phyloP scores from a whole-genome alignment of 306 rosid genomes.

The Vicia faba region DNA sequence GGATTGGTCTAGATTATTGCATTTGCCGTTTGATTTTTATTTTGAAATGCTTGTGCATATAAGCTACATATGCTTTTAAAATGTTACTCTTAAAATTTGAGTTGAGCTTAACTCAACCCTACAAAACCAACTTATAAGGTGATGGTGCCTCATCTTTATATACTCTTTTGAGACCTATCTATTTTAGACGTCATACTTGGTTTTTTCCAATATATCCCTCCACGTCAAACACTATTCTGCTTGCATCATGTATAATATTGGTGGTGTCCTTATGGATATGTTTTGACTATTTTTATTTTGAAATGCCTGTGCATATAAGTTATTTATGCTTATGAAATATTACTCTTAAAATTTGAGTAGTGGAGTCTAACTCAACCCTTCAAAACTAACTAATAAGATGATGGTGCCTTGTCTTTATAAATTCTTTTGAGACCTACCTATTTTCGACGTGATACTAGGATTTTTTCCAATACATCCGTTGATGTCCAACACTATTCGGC shows the following conservation, averaged over 20 bases:
- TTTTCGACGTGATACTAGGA: background rate
- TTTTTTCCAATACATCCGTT: background rate
- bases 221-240: background rate
- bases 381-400: no score
- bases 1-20: slow-evolving; percentile 14
- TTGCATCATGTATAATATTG: background rate
- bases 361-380: no score
- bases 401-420: no score
- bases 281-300: background rate
- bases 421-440: background rate
- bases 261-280: background rate
- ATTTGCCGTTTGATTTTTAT: slow-evolving; percentile 1
- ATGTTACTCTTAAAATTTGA: background rate
- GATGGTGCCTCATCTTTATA: background rate
- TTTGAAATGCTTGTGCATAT: slow-evolving; percentile 19
- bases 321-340: slow-evolving; percentile 10
- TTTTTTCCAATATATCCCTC: background rate
- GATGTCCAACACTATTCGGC: background rate
- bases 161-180: background rate
- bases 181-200: background rate
- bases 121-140: background rate
- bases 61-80: slow-evolving; percentile 8
- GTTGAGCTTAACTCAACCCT: background rate
- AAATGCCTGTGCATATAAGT: slow-evolving; percentile 6
- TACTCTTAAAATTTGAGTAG: background rate